Base-by-base conservation (phyloP, 805 yeast species). In the Starmerella vitae region DNA sequence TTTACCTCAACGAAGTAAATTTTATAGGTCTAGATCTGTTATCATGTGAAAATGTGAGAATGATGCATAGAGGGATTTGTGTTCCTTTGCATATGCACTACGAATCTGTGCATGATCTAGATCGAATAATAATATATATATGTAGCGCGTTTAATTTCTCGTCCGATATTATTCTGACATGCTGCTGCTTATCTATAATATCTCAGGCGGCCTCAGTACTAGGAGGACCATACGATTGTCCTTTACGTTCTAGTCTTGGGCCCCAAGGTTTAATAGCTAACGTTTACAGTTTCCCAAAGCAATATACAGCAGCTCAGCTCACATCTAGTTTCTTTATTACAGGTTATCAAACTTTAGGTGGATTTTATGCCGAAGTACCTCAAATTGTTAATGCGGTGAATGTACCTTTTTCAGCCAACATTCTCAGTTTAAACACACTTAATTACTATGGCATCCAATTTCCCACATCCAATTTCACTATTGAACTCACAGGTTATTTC, bases 401-500 rank as follows among this genome's bases (percentile, higher is more conserved):
- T 22, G 26, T 22, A 8, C 26, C 26, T 22, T 22, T 8, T 22
- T 7, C 10, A 22, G 26, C 12, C 26, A 12, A 12, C 12, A 7
- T 22, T 12, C 12, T 22, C 26, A 12, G 26, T 22, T 12, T 12
- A 8, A 22, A 22, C 12, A 22, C 7, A 8, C 10, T 12, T 12
- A 22, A 5, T 14, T 20, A 15, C n/a, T 29, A 30, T 12, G 34
- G 27, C 13, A 31, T 33, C 13, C 32, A 37, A 20, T 17, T 22
- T 5, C 36, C 42, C n/a, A 33, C 7, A 15, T 9, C 9, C 5
- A 33, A 33, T 20, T 33, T 33, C 32, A 20, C 40, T 6, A 20
- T 37, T 18, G 36, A 30, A 20, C 30, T 37, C 17, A 37, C 40
- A 4, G 40, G 40, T n/a, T 37, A 21, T 17, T 37, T 29, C 34